Evolutionary conservation across 2,329 filamentous ascomycete species (phyloP).

Genomic region (Verticillium longisporum): DNA sequence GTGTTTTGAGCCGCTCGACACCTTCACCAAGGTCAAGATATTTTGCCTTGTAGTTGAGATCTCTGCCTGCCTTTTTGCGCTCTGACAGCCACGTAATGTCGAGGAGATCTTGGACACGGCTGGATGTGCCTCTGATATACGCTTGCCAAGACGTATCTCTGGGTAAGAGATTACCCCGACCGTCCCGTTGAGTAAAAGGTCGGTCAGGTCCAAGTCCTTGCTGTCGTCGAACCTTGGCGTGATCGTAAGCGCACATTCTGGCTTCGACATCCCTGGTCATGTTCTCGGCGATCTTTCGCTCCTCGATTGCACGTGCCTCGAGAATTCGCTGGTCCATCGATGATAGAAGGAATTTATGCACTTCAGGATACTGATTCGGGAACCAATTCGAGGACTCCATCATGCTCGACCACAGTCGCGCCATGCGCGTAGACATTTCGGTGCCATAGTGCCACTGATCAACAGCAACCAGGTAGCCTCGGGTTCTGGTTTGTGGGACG

Average conservation of each 20-base stretch:
- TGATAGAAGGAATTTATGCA: slow-evolving; percentile 54
- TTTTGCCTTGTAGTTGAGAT: slow-evolving; percentile 37
- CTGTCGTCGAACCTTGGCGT: slow-evolving; percentile 45
- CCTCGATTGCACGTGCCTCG: slow-evolving; percentile 40
- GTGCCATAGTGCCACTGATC: slow-evolving; percentile 27
- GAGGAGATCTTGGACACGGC: slow-evolving; percentile 58
- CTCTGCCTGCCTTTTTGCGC: slow-evolving; percentile 36
- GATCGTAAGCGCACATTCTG: slow-evolving; percentile 51
- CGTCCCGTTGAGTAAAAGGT: slow-evolving; percentile 54
- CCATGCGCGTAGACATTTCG: slow-evolving; percentile 16
- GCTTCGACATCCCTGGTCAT: slow-evolving; percentile 35
- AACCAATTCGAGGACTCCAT: slow-evolving; percentile 32
- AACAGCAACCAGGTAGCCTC: slow-evolving; percentile 55
- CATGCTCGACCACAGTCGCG: slow-evolving; percentile 31
- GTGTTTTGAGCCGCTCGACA: slow-evolving; percentile 51
- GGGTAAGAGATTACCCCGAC: slow-evolving; percentile 39
- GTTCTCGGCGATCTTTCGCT: slow-evolving; percentile 22
- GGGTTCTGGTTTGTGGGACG: slow-evolving; percentile 61
- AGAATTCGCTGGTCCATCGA: slow-evolving; percentile 48
- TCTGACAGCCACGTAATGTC: slow-evolving; percentile 55
- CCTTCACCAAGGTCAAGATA: slow-evolving; percentile 67
- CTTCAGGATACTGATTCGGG: slow-evolving; percentile 51
- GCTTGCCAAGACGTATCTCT: slow-evolving; percentile 48
- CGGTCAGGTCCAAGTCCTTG: slow-evolving; percentile 44
- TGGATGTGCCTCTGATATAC: slow-evolving; percentile 43